Conservation (phyloP, 2,329 filamentous ascomycete species). For the Phaeosphaeriaceae sp. region DNA sequence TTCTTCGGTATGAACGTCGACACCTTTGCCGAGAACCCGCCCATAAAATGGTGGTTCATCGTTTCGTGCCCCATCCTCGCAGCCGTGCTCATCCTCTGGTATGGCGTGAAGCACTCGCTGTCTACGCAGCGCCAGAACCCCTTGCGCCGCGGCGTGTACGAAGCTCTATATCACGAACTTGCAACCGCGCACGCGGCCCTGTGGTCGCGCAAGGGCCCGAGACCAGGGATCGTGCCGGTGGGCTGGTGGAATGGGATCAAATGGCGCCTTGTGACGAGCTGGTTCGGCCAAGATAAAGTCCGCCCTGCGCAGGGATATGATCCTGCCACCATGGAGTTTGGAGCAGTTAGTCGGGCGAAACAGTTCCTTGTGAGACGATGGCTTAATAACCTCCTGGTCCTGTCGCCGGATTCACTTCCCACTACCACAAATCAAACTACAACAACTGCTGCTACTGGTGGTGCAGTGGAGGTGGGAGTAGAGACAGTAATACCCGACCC, state of each 20-base stretch:
- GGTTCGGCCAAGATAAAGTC: constrained; percentile 55
- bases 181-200: constrained; percentile 54
- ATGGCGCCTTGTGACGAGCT: constrained; percentile 56
- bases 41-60: constrained; percentile 53
- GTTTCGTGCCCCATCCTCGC: constrained; percentile 54
- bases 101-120: constrained; percentile 55
- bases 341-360: constrained; percentile 49
- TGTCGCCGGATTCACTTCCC: constrained; percentile 12
- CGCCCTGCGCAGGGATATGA: constrained; percentile 37
- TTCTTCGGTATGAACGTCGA: constrained; percentile 63
- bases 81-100: constrained; percentile 56
- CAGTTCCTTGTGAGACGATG: constrained; percentile 50
- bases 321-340: constrained; percentile 48
- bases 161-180: constrained; percentile 58
- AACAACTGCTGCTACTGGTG: neutral
- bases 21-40: constrained; percentile 43
- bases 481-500: neutral
- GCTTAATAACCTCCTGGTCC: constrained; percentile 46
- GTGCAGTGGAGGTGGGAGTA: constrained; percentile 2
- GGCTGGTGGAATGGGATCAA: constrained; percentile 51
- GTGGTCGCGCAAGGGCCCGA: constrained; percentile 58
- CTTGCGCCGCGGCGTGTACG: constrained; percentile 58
- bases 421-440: too few species aligned
- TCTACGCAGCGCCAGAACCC: constrained; percentile 53
- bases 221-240: constrained; percentile 49